Base-by-base conservation (phyloP, 176 grass and related monocot genomes). In the Olyra latifolia region DNA sequence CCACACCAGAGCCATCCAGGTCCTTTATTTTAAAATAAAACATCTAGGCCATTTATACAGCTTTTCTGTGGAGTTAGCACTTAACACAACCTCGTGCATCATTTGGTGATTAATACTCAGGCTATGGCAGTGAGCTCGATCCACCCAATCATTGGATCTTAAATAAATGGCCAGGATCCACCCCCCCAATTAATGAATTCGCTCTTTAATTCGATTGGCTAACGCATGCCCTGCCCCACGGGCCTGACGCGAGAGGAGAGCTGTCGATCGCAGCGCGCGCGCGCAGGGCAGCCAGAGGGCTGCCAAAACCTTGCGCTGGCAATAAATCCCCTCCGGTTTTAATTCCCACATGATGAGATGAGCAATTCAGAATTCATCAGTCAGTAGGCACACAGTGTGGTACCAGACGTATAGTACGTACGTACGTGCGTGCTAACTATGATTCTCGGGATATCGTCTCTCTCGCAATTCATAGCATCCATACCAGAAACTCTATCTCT, bases 391-490 rank as follows among this genome's bases (percentile, higher is more conserved):
- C 38, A 10, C 17, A 17, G 17, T 22, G 69, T 67, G 84, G 60
- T 80, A 72, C 75, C 44, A 43, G 10, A 35, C 32, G 32, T 35
- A 35, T 35, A 3, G 32, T 35, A 11, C 68, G 32, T 35, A 11
- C 68, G 55, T 27, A 2, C 10, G 55, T 50, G 46, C 40, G 25
- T 10, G 50, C 41, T 16, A 70, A 29, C 76, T 55, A 74, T 61
- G 78, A 22, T 22, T 44, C 30, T 69, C 63, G 71, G n/a, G n/a
- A n/a, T n/a, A 35, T 35, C 32, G 32, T 35, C 32, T 77, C 44
- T 62, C 78, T 61, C 24, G 85, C 70, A 42, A 81, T 62, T 76
- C n/a, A n/a, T n/a, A n/a, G n/a, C n/a, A n/a, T n/a, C n/a, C n/a
- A n/a, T n/a, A n/a, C n/a, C n/a, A n/a, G n/a, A n/a, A n/a, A n/a